Evolutionary conservation across 2,329 filamentous ascomycete species (phyloP), one percentile per base, ranked within the genome.

Genomic region (Paecilomyces niveus): DNA sequence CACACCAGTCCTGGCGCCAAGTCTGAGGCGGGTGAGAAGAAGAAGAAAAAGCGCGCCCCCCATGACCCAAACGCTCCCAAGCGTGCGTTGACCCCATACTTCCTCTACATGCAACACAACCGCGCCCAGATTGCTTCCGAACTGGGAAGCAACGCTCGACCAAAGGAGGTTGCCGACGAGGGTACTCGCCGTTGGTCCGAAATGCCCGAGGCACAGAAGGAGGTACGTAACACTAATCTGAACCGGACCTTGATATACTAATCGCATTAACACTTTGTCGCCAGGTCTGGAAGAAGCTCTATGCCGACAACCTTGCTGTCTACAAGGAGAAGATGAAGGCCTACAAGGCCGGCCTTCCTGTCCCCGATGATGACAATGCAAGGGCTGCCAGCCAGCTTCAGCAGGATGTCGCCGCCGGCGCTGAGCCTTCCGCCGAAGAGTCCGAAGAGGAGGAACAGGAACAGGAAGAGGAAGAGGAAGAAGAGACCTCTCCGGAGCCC

Each of bases 21-120:
- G 60, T 75, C 74, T 11, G 80, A 81, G 24, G 77, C 76, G 1
- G 82, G 86, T 68, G 85, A 86, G 73, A 89, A 91, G 83, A 92
- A 92, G 83, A 92, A 94, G 82, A 88, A 89, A 75, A 93, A 94
- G 83, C 92, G 92, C 81, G 85, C 87, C 61, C 86, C 86, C 50
- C 87, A 89, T 70, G 93, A 97, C 73, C 92, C 92, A 65, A 96
- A 96, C 74, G 92, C 92, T 6, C 93, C 93, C 60, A 97, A 97
- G 84, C 87, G 92, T 55, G 92, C 93, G 8, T 76, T 97, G 70
- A 97, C 93, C 5, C 92, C 93, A 2, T 97, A 95, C 80, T 96
- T 97, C 81, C 80, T 97, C 61, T 97, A 92, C 80, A 91, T 96
- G 82, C 89, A 95, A 74, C 88, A 89, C 63, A 91, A 91, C 63